A percentile compares a stretch with the other conserved stretches of the same genome.
phyloP scores from a whole-genome alignment of 2,329 filamentous ascomycete species.

The Neocucurbitaria cava region DNA sequence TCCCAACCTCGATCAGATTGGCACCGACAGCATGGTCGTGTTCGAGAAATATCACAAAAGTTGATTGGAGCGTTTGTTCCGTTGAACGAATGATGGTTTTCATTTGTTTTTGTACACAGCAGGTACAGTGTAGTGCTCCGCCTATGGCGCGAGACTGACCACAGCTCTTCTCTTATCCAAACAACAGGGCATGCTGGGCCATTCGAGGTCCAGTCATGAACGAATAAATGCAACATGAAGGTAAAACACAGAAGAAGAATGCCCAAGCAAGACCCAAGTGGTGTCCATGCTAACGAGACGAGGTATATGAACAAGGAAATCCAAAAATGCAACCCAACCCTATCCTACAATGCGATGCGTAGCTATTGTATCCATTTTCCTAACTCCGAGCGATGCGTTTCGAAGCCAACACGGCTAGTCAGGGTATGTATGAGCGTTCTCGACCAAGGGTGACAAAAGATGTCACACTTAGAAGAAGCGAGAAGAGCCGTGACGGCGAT shows the following conservation, averaged over 20 bases:
- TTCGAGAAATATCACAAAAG: background rate
- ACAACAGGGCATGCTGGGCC: constrained; percentile 23
- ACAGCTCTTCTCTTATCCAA: constrained; percentile 16
- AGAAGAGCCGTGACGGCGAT: constrained; percentile 37
- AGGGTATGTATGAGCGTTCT: constrained; percentile 8
- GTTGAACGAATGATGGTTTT: constrained; percentile 14
- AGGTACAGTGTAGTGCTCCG: constrained; percentile 12
- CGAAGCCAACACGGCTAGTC: constrained; percentile 13
- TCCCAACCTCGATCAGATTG: background rate
- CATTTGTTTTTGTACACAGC: constrained; percentile 21
- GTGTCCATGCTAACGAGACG: constrained; percentile 8
- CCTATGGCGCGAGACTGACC: constrained; percentile 15
- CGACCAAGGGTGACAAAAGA: background rate
- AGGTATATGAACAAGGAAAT: constrained; percentile 26
- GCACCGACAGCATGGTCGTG: background rate
- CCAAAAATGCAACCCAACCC: constrained; percentile 12
- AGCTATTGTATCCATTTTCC: constrained; percentile 16
- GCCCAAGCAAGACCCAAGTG: constrained; percentile 17
- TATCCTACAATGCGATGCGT: constrained; percentile 10
- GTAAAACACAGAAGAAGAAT: constrained; percentile 8
- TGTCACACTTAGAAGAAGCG: constrained; percentile 25
- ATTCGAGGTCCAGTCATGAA: constrained; percentile 21
- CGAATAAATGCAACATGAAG: constrained; percentile 17
- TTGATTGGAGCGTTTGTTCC: background rate
- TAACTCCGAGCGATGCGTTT: constrained; percentile 35